phyloP scores from a whole-genome alignment of 441 rosid species.

The Flueggea neowawraea region DNA sequence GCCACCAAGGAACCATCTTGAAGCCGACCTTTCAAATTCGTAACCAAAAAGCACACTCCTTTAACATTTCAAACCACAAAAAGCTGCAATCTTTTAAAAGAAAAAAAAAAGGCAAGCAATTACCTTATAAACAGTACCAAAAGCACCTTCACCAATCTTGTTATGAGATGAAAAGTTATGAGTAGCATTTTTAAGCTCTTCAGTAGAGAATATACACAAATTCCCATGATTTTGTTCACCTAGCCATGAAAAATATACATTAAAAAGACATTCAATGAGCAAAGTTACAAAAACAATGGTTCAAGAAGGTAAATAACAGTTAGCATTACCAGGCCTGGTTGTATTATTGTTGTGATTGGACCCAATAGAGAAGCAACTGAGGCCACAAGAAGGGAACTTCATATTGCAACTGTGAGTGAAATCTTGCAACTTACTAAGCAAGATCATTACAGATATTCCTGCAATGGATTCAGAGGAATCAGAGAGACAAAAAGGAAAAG shows the following conservation, averaged over 20 bases:
- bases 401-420: neutral
- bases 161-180: slow-evolving; percentile 42
- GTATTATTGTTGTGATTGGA: slow-evolving; percentile 10
- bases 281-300: too few species aligned
- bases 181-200: slow-evolving; percentile 56
- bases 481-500: too few species aligned
- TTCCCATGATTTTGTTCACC: slow-evolving; percentile 20
- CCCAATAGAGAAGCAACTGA: slow-evolving; percentile 20
- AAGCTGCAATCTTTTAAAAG: neutral
- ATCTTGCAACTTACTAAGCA: too few species aligned
- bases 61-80: neutral
- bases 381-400: slow-evolving; percentile 29
- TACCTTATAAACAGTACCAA: slow-evolving; percentile 78
- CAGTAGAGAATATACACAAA: slow-evolving; percentile 32
- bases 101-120: neutral
- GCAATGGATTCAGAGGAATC: too few species aligned
- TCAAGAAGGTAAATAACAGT: too few species aligned
- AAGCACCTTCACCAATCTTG: slow-evolving; percentile 80
- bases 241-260: neutral
- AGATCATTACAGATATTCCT: too few species aligned
- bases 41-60: neutral
- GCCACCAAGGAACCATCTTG: slow-evolving; percentile 41
- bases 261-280: too few species aligned
- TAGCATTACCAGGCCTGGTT: too few species aligned
- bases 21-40: slow-evolving; percentile 40